Conservation (phyloP, 805 yeast species). For the Schwanniomyces sp. region DNA sequence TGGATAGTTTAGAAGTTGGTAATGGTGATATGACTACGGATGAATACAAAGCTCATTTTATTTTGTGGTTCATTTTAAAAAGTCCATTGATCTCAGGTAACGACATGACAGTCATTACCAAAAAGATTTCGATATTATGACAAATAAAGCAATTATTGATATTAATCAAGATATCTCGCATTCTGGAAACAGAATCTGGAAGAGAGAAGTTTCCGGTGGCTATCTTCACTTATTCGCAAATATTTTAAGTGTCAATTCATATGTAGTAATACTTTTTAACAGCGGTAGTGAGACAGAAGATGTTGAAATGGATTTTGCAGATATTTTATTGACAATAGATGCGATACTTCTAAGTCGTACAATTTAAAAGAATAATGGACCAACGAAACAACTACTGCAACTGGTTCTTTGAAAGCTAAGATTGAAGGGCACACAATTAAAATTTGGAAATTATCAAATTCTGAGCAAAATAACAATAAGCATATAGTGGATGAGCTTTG, state of each 20-base stretch:
- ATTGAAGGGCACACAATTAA: constrained; percentile 4
- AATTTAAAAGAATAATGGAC: constrained; percentile 7
- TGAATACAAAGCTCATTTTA: constrained; percentile 26
- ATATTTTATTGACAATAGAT: constrained; percentile 4
- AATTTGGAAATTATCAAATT: constrained; percentile 4
- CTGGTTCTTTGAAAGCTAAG: background rate
- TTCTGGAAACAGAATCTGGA: constrained; percentile 9
- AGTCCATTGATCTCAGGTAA: constrained; percentile 27
- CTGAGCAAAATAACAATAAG: too few species aligned
- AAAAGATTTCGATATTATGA: constrained; percentile 15
- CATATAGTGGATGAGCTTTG: too few species aligned
- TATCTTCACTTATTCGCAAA: constrained; percentile 4
- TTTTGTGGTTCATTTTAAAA: constrained; percentile 29
- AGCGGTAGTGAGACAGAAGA: constrained; percentile 3
- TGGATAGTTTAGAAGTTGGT: constrained; percentile 28
- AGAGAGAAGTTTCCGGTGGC: constrained; percentile 3
- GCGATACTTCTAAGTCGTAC: background rate
- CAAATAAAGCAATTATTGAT: constrained; percentile 12
- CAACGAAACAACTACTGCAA: constrained; percentile 5
- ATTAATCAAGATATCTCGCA: constrained; percentile 19
- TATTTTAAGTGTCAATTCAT: constrained; percentile 1
- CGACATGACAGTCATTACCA: constrained; percentile 18
- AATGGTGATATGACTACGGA: constrained; percentile 24
- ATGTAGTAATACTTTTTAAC: constrained; percentile 6
- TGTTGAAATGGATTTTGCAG: constrained; percentile 2